Conservation (phyloP, 495 filamentous ascomycete genomes). For the Polyplosphaeria fusca region DNA sequence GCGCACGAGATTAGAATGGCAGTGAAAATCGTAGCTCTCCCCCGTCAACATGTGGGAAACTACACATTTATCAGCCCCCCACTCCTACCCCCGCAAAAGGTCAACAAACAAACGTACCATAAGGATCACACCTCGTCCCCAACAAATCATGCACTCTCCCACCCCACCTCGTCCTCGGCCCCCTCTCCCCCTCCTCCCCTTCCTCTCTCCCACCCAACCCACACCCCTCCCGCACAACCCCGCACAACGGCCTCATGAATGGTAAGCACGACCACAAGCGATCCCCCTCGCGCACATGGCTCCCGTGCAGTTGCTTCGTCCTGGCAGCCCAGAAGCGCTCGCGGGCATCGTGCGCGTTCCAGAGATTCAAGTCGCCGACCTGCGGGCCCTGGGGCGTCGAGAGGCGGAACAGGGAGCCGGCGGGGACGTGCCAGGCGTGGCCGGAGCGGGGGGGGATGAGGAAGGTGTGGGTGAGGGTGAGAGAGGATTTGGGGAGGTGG, state of each 20-base stretch:
- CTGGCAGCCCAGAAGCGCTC: constrained; percentile 78
- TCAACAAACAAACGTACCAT: constrained; percentile 39
- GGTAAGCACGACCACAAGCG: constrained; percentile 74
- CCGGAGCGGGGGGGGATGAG: constrained; percentile 39
- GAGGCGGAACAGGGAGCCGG: constrained; percentile 64
- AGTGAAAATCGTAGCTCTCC: constrained; percentile 71
- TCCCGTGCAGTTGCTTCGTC: constrained; percentile 72
- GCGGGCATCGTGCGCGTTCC: constrained; percentile 69
- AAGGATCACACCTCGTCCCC: constrained; percentile 74
- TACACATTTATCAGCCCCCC: no score
- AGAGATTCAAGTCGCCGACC: constrained; percentile 74
- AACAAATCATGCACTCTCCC: constrained; percentile 68
- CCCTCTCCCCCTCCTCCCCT: constrained; percentile 31
- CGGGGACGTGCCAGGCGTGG: constrained; percentile 36
- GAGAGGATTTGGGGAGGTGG: constrained; percentile 5
- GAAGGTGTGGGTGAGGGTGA: constrained; percentile 14
- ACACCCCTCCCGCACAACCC: constrained; percentile 68
- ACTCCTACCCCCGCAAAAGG: no score
- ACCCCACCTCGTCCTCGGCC: constrained; percentile 41
- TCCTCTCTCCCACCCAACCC: constrained; percentile 48
- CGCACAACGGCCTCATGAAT: constrained; percentile 69
- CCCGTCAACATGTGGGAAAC: constrained; percentile 69
- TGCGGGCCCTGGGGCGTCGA: constrained; percentile 67
- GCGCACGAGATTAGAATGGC: constrained; percentile 75
- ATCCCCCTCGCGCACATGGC: constrained; percentile 66